Evolutionary conservation across 805 yeast species (phyloP), one percentile per base, ranked within the genome.

Genomic region (Sugiyamaella americana): DNA sequence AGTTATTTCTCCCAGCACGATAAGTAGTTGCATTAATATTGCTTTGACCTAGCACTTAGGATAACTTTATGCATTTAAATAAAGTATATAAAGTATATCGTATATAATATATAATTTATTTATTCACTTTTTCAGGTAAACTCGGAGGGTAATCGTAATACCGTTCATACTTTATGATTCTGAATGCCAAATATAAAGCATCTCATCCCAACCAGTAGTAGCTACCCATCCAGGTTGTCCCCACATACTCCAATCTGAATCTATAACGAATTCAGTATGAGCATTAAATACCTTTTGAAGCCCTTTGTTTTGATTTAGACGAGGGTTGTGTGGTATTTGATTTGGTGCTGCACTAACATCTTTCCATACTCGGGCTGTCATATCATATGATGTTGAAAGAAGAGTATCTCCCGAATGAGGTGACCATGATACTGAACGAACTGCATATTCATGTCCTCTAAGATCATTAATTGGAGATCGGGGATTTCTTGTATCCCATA

Each of bases 171-270:
- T n/a, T 26, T 26, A 26, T 8, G 32, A 36, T 22, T 32, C 30
- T 1, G 85, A 78, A 55, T 84, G 88, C 95, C 95, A 93, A 5
- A 93, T 75, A 60, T 84, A 82, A 4, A 88, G 82, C 84, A 87
- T 87, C 60, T 91, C 95, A 68, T 91, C 98, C 96, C 96, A 91
- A 1, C 96, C 96, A 0, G 89, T 82, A 13, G 96, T 82, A 6
- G 93, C 95, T 16, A 84, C 88, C 88, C 93, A 89, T 1, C 97
- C 97, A 1, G 93, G 94, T 55, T 80, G 82, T 2, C 98, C 98
- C 97, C 97, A 91, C 43, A 93, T 65, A 54, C 95, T 83, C 85
- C 96, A 93, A 68, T 93, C 98, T 53, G 89, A 84, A 16, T 94
- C 97, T 56, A 85, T 78, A 1, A 84, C 96, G 67, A 91, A 91